Evolutionary conservation across 2,329 filamentous ascomycete genomes (phyloP), one percentile per base, ranked within the genome.

Genomic region (Lachnellula occidentalis): DNA sequence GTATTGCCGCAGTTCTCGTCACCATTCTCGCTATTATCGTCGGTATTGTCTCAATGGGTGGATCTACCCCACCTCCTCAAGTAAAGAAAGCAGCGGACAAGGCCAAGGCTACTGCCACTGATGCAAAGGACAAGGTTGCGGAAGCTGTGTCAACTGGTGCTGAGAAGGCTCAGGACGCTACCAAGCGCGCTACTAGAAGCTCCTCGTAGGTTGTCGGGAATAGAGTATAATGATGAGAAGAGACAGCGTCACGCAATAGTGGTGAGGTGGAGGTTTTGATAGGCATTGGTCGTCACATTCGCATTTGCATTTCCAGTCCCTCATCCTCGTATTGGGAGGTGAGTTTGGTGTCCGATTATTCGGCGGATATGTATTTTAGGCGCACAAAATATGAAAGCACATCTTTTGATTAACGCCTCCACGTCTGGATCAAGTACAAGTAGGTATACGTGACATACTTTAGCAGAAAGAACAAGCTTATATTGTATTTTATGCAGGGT

Each of bases 111-210:
- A 86, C 92, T 78, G 84, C 82, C 50, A 84, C 84, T 66, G 85
- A 88, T 45, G 86, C 85, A 65, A 91, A 89, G 75, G 86, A 82
- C 63, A 90, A 95, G 83, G 78, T 74, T 55, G 74, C 77, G 19
- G 77, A 83, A 70, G 79, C 81, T 50, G 75, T 78, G 17, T 68
- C 82, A 41, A 77, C 80, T 48, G 82, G 82, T 52, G 82, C 85
- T 52, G 88, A 90, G 58, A 92, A 94, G 78, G 88, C 59, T 43
- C 14, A 12, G 12, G 66, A 69, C 54, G 54, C 57, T 7, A 66
- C 58, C 54, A 69, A 69, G 61, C 62, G 67, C 39, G 43, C 61
- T 48, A 69, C 66, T 45, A 54, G 64, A 59, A 67, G 65, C 61
- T 58, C 60, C 49, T 64, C 60, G 34, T 67, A 64, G 51, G 62